Evolutionary conservation across 208 protist species (phyloP).

Genomic region (Trypanosoma lewisi): DNA sequence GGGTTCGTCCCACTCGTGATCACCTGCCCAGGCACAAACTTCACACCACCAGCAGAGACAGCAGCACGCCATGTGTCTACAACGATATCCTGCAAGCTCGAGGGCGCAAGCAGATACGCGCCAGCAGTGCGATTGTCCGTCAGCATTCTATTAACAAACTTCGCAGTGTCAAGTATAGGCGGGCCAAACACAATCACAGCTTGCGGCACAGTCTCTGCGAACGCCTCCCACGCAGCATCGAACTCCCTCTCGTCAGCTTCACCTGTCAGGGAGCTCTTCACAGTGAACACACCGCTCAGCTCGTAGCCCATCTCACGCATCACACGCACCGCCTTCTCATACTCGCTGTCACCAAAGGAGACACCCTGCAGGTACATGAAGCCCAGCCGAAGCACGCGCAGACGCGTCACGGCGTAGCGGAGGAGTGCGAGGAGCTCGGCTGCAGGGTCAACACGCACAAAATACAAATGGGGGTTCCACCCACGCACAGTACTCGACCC

Average conservation of each 20-base stretch:
- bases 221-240: slow-evolving; percentile 13
- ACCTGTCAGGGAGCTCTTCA: slow-evolving; percentile 8
- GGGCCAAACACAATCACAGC: slow-evolving; percentile 21
- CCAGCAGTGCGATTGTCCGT: slow-evolving; percentile 17
- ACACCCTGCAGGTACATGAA: slow-evolving; percentile 52
- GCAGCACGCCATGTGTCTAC: neutral
- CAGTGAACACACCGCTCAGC: slow-evolving; percentile 23
- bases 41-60: neutral
- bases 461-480: slow-evolving; percentile 41
- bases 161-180: neutral
- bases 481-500: slow-evolving; percentile 31
- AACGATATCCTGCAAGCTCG: slow-evolving; percentile 3
- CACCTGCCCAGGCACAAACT: slow-evolving; percentile 16
- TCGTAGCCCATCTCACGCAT: slow-evolving; percentile 23
- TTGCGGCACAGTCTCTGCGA: slow-evolving; percentile 14
- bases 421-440: slow-evolving; percentile 20
- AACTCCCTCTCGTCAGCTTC: slow-evolving; percentile 3
- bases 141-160: slow-evolving; percentile 19
- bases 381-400: slow-evolving; percentile 11
- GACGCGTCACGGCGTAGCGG: slow-evolving; percentile 10
- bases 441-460: slow-evolving; percentile 35
- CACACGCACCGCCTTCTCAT: slow-evolving; percentile 10
- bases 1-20: slow-evolving; percentile 25
- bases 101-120: slow-evolving; percentile 10
- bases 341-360: slow-evolving; percentile 33